Evolutionary conservation across 306 rosid species (phyloP), one percentile per base, ranked within the genome.

Genomic region (Rosa lucieae): DNA sequence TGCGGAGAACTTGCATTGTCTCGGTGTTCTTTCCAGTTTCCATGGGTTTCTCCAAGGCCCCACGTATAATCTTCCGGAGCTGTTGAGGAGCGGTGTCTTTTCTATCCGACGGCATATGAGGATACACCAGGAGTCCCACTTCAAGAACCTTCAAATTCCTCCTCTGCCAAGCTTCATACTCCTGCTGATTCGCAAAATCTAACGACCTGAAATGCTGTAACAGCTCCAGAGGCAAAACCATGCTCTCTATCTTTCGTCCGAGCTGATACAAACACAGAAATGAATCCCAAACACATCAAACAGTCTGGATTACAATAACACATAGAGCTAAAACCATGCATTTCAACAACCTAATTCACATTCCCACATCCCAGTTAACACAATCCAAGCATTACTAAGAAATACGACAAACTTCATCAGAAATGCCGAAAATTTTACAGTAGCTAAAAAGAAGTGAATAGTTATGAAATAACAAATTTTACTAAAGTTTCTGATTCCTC

Each of bases 201-300:
- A 85, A 85, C 73, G 87, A 74, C 83, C 84, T 89, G 78, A 91
- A 89, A 90, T 92, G 90, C 81, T 89, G 99, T 23, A 95, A 86
- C 15, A 93, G 83, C 91, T 95, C 99, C 20, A 95, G 87, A 1
- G 99, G 99, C 83, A 95, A 85, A 81, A 95, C 97, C 89, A 93
- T 88, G 4, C 88, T 83, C 70, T 95, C 99, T 72, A 93, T 81
- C 74, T 92, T 95, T 81, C 86, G 85, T 79, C 98, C 98, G n/a
- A 93, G 96, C 99, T 62, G 26, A 86, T 79, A 77, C 73, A 84
- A 4, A 51, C 80, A 85, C 78, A 83, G 79, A 76, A 74, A 73
- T 74, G 69, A 73, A 75, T 56, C 55, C 81, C 42, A 32, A 32
- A 32, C 37, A 32, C 37, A 32, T 32, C 37, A 32, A 32, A 32